A percentile compares a stretch with the other conserved stretches of the same genome.
Evolutionary conservation across 768 basidiomycete genomes (phyloP).

Genomic region (Suillus alpinus): DNA sequence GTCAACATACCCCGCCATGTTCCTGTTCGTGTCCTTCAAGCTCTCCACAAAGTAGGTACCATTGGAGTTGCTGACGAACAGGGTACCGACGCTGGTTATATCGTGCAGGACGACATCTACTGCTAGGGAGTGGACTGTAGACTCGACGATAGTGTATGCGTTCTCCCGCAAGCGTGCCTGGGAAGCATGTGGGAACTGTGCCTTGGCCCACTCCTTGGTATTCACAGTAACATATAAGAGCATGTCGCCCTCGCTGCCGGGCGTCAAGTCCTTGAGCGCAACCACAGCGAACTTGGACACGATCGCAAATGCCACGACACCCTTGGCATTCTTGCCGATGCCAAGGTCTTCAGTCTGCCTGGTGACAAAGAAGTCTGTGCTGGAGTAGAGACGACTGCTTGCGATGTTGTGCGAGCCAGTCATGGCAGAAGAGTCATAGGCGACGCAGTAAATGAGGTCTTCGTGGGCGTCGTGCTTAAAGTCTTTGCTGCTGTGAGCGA

Average conservation of each 20-base stretch:
- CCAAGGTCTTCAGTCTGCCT: slow-evolving; percentile 80
- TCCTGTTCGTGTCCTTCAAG: slow-evolving; percentile 89
- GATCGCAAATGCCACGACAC: slow-evolving; percentile 90
- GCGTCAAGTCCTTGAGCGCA: slow-evolving; percentile 70
- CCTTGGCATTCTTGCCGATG: slow-evolving; percentile 79
- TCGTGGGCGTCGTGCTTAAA: slow-evolving; percentile 75
- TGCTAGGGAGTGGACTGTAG: slow-evolving; percentile 87
- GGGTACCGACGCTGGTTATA: slow-evolving; percentile 67
- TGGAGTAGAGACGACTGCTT: slow-evolving; percentile 75
- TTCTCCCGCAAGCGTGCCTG: slow-evolving; percentile 80
- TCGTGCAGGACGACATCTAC: slow-evolving; percentile 88
- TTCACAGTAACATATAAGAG: slow-evolving; percentile 84
- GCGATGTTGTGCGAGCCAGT: slow-evolving; percentile 42
- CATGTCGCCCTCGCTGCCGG: slow-evolving; percentile 65
- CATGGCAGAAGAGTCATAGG: slow-evolving; percentile 61
- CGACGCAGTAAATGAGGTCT: slow-evolving; percentile 88
- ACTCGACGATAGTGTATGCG: slow-evolving; percentile 95
- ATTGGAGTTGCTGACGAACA: slow-evolving; percentile 95
- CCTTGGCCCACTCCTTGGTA: slow-evolving; percentile 80
- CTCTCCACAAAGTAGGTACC: slow-evolving; percentile 94
- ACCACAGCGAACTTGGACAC: slow-evolving; percentile 92
- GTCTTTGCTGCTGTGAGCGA: slow-evolving; percentile 82
- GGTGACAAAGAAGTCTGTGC: slow-evolving; percentile 76
- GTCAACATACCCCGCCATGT: slow-evolving; percentile 86
- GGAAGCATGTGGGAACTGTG: slow-evolving; percentile 89